Evolutionary conservation across 441 rosid genomes (phyloP).

Genomic region (Erodium texanum): DNA sequence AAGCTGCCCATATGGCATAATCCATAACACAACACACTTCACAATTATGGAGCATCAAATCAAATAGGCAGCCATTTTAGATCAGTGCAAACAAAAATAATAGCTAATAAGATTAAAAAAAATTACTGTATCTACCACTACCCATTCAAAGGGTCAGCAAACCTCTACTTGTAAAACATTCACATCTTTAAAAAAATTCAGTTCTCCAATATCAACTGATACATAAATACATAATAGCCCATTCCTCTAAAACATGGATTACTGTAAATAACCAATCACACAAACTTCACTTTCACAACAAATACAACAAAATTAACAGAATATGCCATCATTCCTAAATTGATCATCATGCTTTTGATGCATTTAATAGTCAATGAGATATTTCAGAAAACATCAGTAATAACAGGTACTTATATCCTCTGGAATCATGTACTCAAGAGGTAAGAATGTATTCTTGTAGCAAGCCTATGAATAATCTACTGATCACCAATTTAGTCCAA

Average conservation of each 20-base stretch:
- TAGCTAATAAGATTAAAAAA: background rate
- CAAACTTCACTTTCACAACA: background rate
- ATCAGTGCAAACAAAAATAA: background rate
- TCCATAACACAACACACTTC: background rate
- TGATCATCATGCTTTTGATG: background rate
- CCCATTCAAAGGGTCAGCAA: no score
- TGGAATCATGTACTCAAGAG: background rate
- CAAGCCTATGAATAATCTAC: background rate
- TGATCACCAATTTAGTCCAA: background rate
- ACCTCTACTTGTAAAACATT: background rate
- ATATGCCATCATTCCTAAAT: background rate
- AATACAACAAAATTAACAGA: background rate
- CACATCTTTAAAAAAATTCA: background rate
- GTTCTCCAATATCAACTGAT: background rate
- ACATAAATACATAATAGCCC: background rate
- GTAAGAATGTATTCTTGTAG: background rate
- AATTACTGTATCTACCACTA: no score
- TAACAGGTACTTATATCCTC: background rate
- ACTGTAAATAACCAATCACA: background rate
- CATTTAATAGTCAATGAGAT: background rate
- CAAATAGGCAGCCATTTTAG: background rate
- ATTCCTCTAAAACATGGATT: background rate
- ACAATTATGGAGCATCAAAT: background rate
- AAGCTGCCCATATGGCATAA: background rate
- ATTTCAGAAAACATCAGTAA: background rate